Base-by-base conservation (phyloP, 2,329 filamentous ascomycete genomes). In the Paraphoma sp. region DNA sequence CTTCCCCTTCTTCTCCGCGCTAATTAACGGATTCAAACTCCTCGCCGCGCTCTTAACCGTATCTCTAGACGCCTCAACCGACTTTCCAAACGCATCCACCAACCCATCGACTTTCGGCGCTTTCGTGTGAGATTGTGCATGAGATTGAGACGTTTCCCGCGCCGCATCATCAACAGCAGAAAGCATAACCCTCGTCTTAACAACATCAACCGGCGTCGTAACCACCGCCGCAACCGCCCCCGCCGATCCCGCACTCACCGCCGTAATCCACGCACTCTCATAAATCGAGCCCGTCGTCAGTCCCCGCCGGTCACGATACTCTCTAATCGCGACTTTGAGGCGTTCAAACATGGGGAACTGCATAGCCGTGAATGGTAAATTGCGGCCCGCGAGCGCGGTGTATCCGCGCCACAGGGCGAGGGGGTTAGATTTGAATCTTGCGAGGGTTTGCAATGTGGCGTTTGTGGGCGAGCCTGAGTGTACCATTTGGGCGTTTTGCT, bases 401-500 rank as follows among this genome's bases (percentile, higher is more conserved):
- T 97, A 97, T 1, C 93, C 93, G 67, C 78, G 85, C 87, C 76
- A 89, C 63, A 79, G 79, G 56, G 76, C 86, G 64, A 78, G 84
- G 65, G 76, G 88, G 67, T 78, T 81, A 1, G 84, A 82, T 57
- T 76, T 79, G 70, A 90, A 89, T 28, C 80, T 80, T 14, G 76
- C 73, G 9, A 89, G 73, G 0, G 87, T 87, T 71, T 86, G 76
- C 6, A 87, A 44, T 75, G 84, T 86, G 0, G 84, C 82, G 52
- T 81, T 81, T 46, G 73, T 76, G 10, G 71, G 56, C 12, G 71
- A 69, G 6, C 49, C 51, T 2, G 63, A 54, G 44, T 82, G 54
- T 0, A 95, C 81, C 84, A 97, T 93, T 76, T 97, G 93, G 0
- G 93, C 92, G 76, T 97, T 97, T 73, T 96, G 93, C 79, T 97